Base-by-base conservation (phyloP, 306 rosid genomes). In the Astragalus membranaceus region DNA sequence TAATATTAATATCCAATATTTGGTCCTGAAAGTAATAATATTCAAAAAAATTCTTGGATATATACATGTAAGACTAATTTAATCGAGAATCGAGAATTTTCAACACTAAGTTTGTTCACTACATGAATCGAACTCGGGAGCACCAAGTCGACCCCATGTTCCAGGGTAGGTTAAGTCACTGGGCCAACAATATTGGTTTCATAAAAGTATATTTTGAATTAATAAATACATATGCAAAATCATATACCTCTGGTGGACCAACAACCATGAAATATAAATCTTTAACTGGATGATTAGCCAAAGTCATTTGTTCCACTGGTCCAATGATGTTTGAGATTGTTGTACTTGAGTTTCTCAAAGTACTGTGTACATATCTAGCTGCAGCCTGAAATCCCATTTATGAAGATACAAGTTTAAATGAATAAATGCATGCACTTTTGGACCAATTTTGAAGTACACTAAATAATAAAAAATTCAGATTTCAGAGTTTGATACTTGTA, bases 231-330 rank as follows among this genome's bases (percentile, higher is more conserved):
- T 26, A 26, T 26, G 30, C 6, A 20, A 9, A 6, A 6, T 17
- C 7, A 14, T 49, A 23, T 80, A 85, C 90, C 88, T 81, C 81
- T 51, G 94, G 90, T 46, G 67, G 12, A 32, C 90, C 86, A 44
- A 43, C 55, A 0, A 82, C 67, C 71, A 63, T 59, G 32, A 77
- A 85, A 41, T 85, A 83, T 6, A 88, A 11, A 12, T 84, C 88
- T 75, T 83, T 83, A 5, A 70, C 10, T 0, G 87, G 81, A 51
- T 77, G 81, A 48, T 78, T 78, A 50, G 46, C 75, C 72, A 83
- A 35, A 60, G 88, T 67, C 83, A 79, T 72, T 52, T 88, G 79
- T 55, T 88, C 87, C 57, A 77, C 63, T 43, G 84, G 90, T 1
- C 88, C 90, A 46, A 85, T 75, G 10, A 85, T 17, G 56, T 60